phyloP scores from a whole-genome alignment of 2,329 filamentous ascomycete species.

The Mollisiaceae sp. region DNA sequence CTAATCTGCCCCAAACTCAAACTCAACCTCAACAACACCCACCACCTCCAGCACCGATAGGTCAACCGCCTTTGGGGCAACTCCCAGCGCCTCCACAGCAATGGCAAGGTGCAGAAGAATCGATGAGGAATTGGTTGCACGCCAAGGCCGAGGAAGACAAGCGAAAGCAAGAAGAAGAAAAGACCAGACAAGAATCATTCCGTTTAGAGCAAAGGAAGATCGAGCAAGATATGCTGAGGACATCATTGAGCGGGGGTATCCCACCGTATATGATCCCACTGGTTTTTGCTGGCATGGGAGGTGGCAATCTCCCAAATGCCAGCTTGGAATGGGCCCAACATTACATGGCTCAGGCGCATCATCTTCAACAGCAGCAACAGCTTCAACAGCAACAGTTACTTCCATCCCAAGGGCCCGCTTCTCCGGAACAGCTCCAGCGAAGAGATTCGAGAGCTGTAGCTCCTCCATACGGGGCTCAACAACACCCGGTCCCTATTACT shows the following conservation, averaged over 20 bases:
- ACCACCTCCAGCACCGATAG: constrained; percentile 44
- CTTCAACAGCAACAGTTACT: constrained; percentile 46
- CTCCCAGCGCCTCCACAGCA: constrained; percentile 68
- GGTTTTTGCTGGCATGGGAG: constrained; percentile 75
- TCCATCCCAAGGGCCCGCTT: constrained; percentile 53
- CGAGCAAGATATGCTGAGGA: constrained; percentile 74
- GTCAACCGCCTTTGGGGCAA: constrained; percentile 52
- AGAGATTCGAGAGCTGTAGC: constrained; percentile 53
- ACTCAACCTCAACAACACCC: constrained; percentile 40
- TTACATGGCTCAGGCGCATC: constrained; percentile 59
- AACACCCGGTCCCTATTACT: constrained; percentile 37
- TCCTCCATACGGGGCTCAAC: constrained; percentile 32
- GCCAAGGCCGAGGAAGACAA: constrained; percentile 77
- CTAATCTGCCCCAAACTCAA: constrained; percentile 63
- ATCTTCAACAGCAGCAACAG: constrained; percentile 46
- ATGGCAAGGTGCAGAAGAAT: constrained; percentile 71
- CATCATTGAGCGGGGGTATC: constrained; percentile 71
- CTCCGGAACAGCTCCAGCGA: constrained; percentile 60
- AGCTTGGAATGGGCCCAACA: constrained; percentile 73
- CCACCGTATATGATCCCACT: constrained; percentile 76
- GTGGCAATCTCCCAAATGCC: constrained; percentile 63
- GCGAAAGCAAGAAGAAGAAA: constrained; percentile 76
- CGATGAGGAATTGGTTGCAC: constrained; percentile 73
- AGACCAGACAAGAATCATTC: constrained; percentile 63
- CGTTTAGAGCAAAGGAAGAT: constrained; percentile 74